phyloP scores from a whole-genome alignment of 75 land plant species.

The Isoetes taiwanensis region DNA sequence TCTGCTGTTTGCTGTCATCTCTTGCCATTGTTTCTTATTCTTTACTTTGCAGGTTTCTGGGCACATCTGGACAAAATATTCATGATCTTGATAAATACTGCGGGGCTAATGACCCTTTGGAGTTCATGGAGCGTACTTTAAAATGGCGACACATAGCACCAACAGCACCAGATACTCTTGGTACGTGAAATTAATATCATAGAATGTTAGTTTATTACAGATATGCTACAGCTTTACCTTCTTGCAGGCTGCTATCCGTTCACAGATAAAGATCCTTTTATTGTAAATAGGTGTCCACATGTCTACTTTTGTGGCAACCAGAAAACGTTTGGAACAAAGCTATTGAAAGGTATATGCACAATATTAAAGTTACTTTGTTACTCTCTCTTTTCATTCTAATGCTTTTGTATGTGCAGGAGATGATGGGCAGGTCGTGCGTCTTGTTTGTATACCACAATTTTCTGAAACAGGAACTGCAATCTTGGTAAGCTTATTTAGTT shows the following conservation, averaged over 20 bases:
- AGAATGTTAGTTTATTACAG: neutral
- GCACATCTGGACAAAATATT: conserved; percentile 96
- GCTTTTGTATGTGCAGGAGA: conserved; percentile 32
- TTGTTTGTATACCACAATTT: conserved; percentile 74
- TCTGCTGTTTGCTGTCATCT: neutral
- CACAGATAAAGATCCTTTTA: conserved; percentile 86
- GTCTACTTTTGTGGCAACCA: conserved; percentile 97
- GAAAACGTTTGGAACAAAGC: conserved; percentile 44
- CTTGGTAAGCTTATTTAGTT: conserved; percentile 38
- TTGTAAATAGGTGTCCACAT: conserved; percentile 88
- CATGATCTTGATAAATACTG: conserved; percentile 85
- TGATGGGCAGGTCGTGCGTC: conserved; percentile 71
- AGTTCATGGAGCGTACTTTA: conserved; percentile 81
- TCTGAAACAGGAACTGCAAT: conserved; percentile 76
- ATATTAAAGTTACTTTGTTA: neutral
- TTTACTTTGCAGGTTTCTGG: conserved; percentile 55
- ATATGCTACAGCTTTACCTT: neutral
- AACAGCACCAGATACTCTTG: conserved; percentile 96
- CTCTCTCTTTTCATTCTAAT: neutral
- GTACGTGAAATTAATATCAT: too few relatives aligned
- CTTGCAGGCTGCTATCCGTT: conserved; percentile 93
- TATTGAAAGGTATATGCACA: conserved; percentile 43
- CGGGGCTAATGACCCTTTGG: conserved; percentile 62
- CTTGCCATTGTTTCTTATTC: too few relatives aligned
- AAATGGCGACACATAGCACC: conserved; percentile 97